Evolutionary conservation across 805 yeast genomes (phyloP), one percentile per base, ranked within the genome.

Genomic region (Sporopachydermia quercuum): DNA sequence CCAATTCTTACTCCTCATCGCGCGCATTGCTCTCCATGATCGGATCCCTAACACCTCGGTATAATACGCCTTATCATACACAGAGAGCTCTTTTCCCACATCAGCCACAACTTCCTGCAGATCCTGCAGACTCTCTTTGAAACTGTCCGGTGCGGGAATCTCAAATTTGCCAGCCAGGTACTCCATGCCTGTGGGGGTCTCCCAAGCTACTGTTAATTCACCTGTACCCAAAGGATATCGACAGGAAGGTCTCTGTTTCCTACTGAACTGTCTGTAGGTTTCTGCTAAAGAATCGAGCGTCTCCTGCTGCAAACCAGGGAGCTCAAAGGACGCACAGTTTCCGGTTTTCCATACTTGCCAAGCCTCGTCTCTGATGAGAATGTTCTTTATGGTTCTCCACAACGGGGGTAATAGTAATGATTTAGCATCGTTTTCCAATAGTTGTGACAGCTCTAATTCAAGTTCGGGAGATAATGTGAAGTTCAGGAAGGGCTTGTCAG

Each of bases 1-100:
- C 47, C 71, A 45, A 23, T 53, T 48, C 4, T 54, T 40, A 15
- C 42, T 53, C 43, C 72, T 51, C 3, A 68, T 55, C 3, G 60
- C 49, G 40, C 74, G 58, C 35, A 68, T 45, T 1, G 61, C 62
- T 40, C 64, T 62, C 75, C 75, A 69, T 16, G 55, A 56, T 15
- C 47, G 40, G n/a, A 23, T 23, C 48, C 54, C 36, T 67, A 62
- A 17, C 61, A 53, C 39, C 57, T 56, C 47, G 69, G 44, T 19
- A 53, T 48, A 5, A 23, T 23, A 49, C 14, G 19, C 38, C 15
- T 51, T 51, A 11, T 47, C 52, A 5, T 37, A 18, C 4, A 11
- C 41, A 2, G 16, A 15, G 4, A 41, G 38, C 3, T 37, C 46
- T 4, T 40, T 39, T 4, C 23, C 45, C 37, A 35, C 45, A 30